Percentiles rank a stretch among this genome's conserved stretches.
These are phyloP conservation scores for Zygosaccharomyces kombuchaensis DNA, from an alignment of 805 yeast species.

Conservation along the genomic window DNA sequence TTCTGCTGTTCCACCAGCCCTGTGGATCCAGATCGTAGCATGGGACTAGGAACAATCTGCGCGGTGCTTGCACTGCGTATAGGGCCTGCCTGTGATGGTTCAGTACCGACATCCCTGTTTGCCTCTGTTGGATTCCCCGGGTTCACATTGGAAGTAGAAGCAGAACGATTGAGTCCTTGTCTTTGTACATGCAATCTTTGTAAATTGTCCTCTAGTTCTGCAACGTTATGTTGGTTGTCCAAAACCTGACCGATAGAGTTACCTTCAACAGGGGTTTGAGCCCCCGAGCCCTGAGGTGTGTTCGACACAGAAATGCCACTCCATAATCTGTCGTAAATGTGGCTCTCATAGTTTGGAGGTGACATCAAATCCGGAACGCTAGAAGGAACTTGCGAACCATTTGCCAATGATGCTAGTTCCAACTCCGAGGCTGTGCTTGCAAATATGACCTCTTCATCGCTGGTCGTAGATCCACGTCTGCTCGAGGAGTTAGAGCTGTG, in stretches of 20 bases:
- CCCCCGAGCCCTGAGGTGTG: slow-evolving; percentile 32
- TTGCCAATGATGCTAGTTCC: slow-evolving; percentile 17
- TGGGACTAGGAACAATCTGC: background rate
- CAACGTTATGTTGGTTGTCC: slow-evolving; percentile 28
- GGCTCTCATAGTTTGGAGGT: slow-evolving; percentile 81
- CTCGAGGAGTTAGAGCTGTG: slow-evolving; percentile 14
- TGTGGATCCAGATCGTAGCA: slow-evolving; percentile 3
- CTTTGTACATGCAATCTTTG: slow-evolving; percentile 20
- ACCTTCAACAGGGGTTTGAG: slow-evolving; percentile 30
- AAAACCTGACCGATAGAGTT: slow-evolving; percentile 20
- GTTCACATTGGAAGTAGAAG: slow-evolving; percentile 2
- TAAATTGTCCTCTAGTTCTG: slow-evolving; percentile 30
- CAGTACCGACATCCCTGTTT: background rate
- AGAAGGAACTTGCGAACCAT: slow-evolving; percentile 17
- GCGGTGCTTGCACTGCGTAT: background rate
- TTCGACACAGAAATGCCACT: slow-evolving; percentile 45
- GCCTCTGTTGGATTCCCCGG: background rate
- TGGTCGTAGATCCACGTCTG: slow-evolving; percentile 9
- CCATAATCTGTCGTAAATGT: slow-evolving; percentile 78
- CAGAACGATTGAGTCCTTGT: slow-evolving; percentile 1
- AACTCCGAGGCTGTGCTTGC: slow-evolving; percentile 35
- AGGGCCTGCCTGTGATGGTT: background rate
- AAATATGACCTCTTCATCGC: slow-evolving; percentile 40
- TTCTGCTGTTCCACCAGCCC: background rate
- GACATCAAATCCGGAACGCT: slow-evolving; percentile 50